These are phyloP conservation scores for Xerocomus potaroensis DNA, from an alignment of 768 basidiomycete species.

Conservation along the genomic window DNA sequence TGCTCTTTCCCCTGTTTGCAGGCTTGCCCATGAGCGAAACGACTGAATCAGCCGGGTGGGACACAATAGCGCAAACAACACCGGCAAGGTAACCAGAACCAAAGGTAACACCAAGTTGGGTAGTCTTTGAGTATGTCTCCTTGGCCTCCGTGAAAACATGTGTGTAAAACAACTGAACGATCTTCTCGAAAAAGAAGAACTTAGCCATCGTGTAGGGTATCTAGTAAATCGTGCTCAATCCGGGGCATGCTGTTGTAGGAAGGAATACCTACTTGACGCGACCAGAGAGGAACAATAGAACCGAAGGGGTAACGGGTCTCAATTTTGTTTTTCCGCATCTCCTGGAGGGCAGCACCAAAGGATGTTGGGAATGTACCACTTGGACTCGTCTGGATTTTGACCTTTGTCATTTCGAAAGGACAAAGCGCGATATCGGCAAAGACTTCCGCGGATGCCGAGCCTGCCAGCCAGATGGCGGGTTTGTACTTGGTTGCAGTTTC, in stretches of 20 bases:
- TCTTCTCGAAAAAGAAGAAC: constrained; percentile 94
- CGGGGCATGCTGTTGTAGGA: too few relatives aligned
- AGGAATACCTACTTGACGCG: constrained; percentile 42
- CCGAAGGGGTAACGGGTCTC: constrained; percentile 86
- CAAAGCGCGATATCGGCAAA: constrained; percentile 96
- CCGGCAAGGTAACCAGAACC: constrained; percentile 91
- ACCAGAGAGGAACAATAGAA: constrained; percentile 82
- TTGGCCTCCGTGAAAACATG: constrained; percentile 80
- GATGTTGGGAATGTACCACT: constrained; percentile 73
- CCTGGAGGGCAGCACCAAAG: constrained; percentile 65
- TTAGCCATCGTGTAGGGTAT: constrained; percentile 97
- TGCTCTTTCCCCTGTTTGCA: constrained; percentile 74
- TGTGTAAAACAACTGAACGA: constrained; percentile 83
- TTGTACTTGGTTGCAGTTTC: constrained; percentile 77
- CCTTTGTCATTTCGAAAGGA: constrained; percentile 91
- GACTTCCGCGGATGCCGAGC: constrained; percentile 92
- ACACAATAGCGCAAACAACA: constrained; percentile 94
- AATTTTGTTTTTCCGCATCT: constrained; percentile 62
- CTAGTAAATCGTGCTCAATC: neutral
- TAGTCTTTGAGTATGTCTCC: constrained; percentile 72
- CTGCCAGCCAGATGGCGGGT: constrained; percentile 88
- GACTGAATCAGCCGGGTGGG: constrained; percentile 92
- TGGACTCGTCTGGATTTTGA: constrained; percentile 81
- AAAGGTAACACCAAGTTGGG: constrained; percentile 87
- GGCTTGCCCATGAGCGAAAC: constrained; percentile 93